Conservation (phyloP, 176 grass and related monocot genomes). For the Triticum aestivum region IWGSC_CS_RefSeq_v2.1 NC_057806.1:584835977-584836476, state of each 20-base stretch:
- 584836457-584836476: too few relatives aligned
- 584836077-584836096: too few relatives aligned
- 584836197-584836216: neutral
- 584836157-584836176: neutral
- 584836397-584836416: too few relatives aligned
- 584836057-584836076: too few relatives aligned
- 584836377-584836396: neutral
- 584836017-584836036: too few relatives aligned
- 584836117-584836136: neutral
- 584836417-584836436: too few relatives aligned
- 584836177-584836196: neutral
- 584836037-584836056: too few relatives aligned
- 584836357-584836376: neutral
- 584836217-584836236: neutral
- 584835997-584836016: too few relatives aligned
- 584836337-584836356: neutral
- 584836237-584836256: neutral
- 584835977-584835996: too few relatives aligned
- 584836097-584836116: neutral
- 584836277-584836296: neutral
- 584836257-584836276: neutral
- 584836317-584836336: neutral
- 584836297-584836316: neutral
- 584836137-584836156: neutral
- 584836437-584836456: too few relatives aligned